Evolutionary conservation across 83 land plant genomes (phyloP), one percentile per base, ranked within the genome.

Genomic region (Diphasiastrum complanatum): DNA sequence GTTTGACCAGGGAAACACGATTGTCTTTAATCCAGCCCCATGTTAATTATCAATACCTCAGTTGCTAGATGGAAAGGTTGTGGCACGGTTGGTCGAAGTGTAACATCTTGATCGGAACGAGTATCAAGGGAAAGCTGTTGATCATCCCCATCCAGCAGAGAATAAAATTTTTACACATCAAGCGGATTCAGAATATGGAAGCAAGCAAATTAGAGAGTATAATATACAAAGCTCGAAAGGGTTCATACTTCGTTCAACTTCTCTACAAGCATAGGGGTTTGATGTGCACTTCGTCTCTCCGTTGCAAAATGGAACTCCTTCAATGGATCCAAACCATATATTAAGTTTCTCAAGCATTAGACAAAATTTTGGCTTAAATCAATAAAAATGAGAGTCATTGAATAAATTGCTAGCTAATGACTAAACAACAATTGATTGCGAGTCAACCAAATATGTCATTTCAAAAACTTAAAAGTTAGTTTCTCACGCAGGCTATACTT

Each of bases 21-120:
- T 18, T 25, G 31, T 8, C 19, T 20, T 6, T 30, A 51, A 23
- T 12, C 37, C 47, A 56, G 12, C 29, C n/a, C 5, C 37, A 51
- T 33, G 23, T 6, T 27, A 33, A 19, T 24, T 18, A 27, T 62
- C 32, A 36, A 63, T 23, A 80, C 87, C 80, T 85, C 89, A 0
- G 89, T 85, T n/a, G 75, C 75, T 8, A 85, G 85, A 54, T 80
- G 83, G 72, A 85, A 85, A 11, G 96, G 91, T 61, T 76, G 75
- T 18, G 87, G 83, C 4, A 5, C 66, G 5, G 81, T 89, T 26
- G 61, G 65, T 51, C 62, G 69, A 19, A 61, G 78, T 45, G 69
- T 33, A 28, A 35, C 33, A 26, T 61, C 68, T 30, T 69, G 6
- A 41, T 18, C 31, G 14, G 65, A 46, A 36, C 51, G 60, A 47